phyloP scores from a whole-genome alignment of 2,329 filamentous ascomycete genomes.

The Camillea tinctor region DNA sequence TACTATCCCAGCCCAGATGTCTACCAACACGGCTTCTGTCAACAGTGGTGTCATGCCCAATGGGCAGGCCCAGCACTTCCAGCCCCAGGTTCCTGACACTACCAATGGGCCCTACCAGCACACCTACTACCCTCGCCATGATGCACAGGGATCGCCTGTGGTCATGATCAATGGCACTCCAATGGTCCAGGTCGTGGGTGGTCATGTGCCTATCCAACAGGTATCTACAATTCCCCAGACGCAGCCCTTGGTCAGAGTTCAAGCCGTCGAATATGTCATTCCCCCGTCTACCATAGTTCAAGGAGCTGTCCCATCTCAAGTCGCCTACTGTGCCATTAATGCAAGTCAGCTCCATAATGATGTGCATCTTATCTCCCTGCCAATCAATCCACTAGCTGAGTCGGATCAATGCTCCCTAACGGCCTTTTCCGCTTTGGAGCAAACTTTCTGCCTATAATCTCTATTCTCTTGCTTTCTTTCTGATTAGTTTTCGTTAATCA shows the following conservation, averaged over 20 bases:
- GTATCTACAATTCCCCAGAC: constrained; percentile 18
- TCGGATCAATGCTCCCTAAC: not conserved
- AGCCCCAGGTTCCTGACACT: constrained; percentile 59
- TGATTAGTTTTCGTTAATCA: too few species aligned
- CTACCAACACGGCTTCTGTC: constrained; percentile 42
- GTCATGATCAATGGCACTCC: constrained; percentile 26
- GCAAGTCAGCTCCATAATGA: constrained; percentile 30
- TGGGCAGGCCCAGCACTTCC: constrained; percentile 47
- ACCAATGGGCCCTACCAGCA: constrained; percentile 55
- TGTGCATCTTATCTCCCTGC: not conserved
- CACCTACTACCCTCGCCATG: constrained; percentile 54
- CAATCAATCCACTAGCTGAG: too few species aligned
- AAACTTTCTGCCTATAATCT: not conserved
- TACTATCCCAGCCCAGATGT: constrained; percentile 13
- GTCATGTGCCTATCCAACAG: constrained; percentile 23
- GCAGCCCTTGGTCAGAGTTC: not conserved
- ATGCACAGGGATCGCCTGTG: constrained; percentile 31
- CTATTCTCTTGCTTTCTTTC: too few species aligned
- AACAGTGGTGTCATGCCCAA: constrained; percentile 42
- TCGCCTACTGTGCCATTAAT: constrained; percentile 27
- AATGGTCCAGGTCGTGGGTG: not conserved
- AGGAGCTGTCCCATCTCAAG: constrained; percentile 5
- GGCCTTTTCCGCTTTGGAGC: not conserved
- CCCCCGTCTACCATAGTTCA: not conserved
- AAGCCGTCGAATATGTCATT: constrained; percentile 7